phyloP scores from a whole-genome alignment of 2,329 filamentous ascomycete species.

The Neonectria magnoliae region DNA sequence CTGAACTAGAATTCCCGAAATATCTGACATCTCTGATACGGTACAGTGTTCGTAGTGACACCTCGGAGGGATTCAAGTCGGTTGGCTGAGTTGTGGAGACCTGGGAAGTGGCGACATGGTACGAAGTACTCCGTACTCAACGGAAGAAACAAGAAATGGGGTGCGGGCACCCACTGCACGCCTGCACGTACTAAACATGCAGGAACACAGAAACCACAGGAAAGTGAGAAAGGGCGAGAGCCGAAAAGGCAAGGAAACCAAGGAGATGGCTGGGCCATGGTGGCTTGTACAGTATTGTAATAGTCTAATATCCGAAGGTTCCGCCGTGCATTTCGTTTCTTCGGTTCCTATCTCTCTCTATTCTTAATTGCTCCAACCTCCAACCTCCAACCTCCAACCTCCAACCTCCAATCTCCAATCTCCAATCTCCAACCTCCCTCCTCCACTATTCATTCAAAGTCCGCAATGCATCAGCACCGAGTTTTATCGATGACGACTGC shows the following conservation, averaged over 20 bases:
- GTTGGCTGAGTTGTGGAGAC: neutral
- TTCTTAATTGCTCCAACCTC: neutral
- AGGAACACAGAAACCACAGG: neutral
- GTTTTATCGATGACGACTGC: conserved; percentile 18
- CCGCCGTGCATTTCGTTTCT: neutral
- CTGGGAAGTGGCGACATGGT: neutral
- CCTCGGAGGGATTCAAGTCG: neutral
- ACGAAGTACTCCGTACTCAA: too few relatives aligned
- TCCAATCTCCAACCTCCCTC: neutral
- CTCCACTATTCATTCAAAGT: neutral
- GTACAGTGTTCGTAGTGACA: neutral
- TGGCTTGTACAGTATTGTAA: neutral
- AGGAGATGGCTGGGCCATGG: neutral
- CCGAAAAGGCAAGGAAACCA: neutral
- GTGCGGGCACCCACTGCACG: too few relatives aligned
- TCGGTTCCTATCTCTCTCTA: neutral
- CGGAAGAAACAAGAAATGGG: neutral
- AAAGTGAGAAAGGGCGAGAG: neutral
- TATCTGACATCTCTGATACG: neutral
- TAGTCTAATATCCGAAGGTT: neutral
- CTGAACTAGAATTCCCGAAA: neutral
- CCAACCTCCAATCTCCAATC: neutral
- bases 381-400: conserved; percentile 1
- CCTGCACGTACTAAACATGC: neutral
- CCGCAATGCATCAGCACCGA: neutral